A percentile compares a stretch with the other conserved stretches of the same genome.
Conservation (phyloP, 169 alveolate genomes). For the Plasmodium reichenowi region DNA sequence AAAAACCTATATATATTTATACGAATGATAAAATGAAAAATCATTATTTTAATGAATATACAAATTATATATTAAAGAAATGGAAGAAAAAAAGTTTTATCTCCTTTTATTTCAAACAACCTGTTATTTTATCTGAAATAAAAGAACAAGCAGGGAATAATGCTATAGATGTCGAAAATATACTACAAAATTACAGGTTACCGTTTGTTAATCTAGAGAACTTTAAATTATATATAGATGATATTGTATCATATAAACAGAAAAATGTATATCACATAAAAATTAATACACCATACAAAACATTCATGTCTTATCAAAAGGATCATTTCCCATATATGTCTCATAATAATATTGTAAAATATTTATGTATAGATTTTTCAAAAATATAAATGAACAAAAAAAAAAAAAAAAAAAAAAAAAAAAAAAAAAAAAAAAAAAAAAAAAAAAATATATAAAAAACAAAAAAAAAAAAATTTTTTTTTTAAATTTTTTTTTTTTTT, state of each 20-base stretch:
- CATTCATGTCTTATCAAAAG: constrained; percentile 49
- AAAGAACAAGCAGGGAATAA: constrained; percentile 18
- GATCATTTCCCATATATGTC: constrained; percentile 14
- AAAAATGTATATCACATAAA: constrained; percentile 44
- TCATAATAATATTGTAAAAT: constrained; percentile 20
- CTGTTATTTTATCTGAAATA: constrained; percentile 30
- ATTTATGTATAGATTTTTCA: constrained; percentile 57
- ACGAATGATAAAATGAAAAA: constrained; percentile 72
- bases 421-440: too few species aligned
- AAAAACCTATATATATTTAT: constrained; percentile 56
- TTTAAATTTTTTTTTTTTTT: too few species aligned
- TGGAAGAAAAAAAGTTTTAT: constrained; percentile 72
- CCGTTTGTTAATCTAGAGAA: constrained; percentile 61
- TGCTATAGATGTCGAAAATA: constrained; percentile 16
- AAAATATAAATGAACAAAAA: background rate
- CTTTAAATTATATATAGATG: constrained; percentile 36
- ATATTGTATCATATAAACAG: constrained; percentile 39
- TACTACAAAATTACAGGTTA: constrained; percentile 28
- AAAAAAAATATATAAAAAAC: too few species aligned
- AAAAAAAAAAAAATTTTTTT: too few species aligned
- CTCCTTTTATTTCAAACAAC: constrained; percentile 60
- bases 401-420: background rate
- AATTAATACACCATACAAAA: constrained; percentile 48
- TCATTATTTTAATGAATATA: constrained; percentile 68
- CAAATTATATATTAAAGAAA: constrained; percentile 61